phyloP scores from a whole-genome alignment of 2,329 filamentous ascomycete species.

The Cercospora sp. region DNA sequence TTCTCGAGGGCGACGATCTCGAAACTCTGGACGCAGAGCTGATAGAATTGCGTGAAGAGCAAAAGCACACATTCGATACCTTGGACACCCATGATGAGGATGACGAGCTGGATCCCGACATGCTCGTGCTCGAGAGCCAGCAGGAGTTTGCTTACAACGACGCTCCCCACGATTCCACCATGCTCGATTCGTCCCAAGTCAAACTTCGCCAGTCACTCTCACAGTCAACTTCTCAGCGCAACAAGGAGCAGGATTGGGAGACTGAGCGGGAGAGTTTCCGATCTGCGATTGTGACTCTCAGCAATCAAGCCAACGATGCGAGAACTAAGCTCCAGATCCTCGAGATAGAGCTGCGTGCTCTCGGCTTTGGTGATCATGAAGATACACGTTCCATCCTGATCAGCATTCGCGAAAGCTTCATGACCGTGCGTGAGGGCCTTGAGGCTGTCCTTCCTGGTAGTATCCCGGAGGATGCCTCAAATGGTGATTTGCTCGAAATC shows the following conservation, averaged over 20 bases:
- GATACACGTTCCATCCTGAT: constrained; percentile 41
- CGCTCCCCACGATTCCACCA: constrained; percentile 22
- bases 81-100: constrained; percentile 34
- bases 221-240: constrained; percentile 18
- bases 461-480: constrained; percentile 41
- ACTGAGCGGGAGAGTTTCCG: constrained; percentile 38
- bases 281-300: constrained; percentile 44
- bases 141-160: constrained; percentile 33
- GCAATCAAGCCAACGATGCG: constrained; percentile 42
- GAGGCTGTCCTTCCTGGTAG: constrained; percentile 45
- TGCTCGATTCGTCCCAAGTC: constrained; percentile 12
- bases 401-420: constrained; percentile 46
- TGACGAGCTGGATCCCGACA: constrained; percentile 30
- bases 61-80: constrained; percentile 22
- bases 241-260: constrained; percentile 18
- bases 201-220: constrained; percentile 19
- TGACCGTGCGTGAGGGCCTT: constrained; percentile 42
- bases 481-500: constrained; percentile 43
- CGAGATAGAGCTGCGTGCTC: constrained; percentile 46
- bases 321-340: constrained; percentile 45
- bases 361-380: constrained; percentile 42
- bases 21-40: constrained; percentile 31
- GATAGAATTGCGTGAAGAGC: constrained; percentile 28
- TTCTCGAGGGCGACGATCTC: constrained; percentile 12
- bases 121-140: constrained; percentile 37